Evolutionary conservation across 2,329 filamentous ascomycete species (phyloP).

Genomic region (Aspergillus intermedius): DNA sequence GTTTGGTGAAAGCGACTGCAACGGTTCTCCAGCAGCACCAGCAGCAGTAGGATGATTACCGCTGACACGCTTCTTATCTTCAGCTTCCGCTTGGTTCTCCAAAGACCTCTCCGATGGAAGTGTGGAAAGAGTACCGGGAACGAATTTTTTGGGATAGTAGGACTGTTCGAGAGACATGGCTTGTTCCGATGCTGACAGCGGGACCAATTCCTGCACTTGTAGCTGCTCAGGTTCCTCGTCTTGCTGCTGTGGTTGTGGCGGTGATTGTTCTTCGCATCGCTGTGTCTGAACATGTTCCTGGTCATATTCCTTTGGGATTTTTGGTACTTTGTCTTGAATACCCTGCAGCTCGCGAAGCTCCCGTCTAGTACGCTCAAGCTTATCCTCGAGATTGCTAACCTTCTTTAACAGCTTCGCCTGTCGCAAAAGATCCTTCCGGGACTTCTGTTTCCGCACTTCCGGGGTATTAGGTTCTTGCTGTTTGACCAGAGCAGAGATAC

Average conservation of each 20-base stretch:
- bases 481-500: conserved; percentile 20
- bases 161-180: conserved; percentile 18
- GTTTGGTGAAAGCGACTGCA: conserved; percentile 1
- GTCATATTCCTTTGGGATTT: too few species aligned
- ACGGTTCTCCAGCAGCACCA: not conserved
- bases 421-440: conserved; percentile 51
- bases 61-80: not conserved
- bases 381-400: conserved; percentile 55
- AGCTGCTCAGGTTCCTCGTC: conserved; percentile 1
- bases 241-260: conserved; percentile 1
- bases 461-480: conserved; percentile 16
- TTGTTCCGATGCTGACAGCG: conserved; percentile 9
- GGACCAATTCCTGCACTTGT: not conserved
- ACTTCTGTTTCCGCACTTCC: conserved; percentile 42
- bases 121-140: conserved; percentile 38
- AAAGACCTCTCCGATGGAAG: conserved; percentile 43
- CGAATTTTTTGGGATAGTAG: conserved; percentile 30
- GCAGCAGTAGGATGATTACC: not conserved
- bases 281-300: too few species aligned
- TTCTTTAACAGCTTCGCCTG: conserved; percentile 54
- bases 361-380: conserved; percentile 49
- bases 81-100: conserved; percentile 15
- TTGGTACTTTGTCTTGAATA: conserved; percentile 21
- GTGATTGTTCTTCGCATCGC: too few species aligned
- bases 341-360: conserved; percentile 48